Percentiles rank a stretch among this genome's conserved stretches.
phyloP scores from a whole-genome alignment of 345 rosid genomes.

The Populus deltoides region DNA sequence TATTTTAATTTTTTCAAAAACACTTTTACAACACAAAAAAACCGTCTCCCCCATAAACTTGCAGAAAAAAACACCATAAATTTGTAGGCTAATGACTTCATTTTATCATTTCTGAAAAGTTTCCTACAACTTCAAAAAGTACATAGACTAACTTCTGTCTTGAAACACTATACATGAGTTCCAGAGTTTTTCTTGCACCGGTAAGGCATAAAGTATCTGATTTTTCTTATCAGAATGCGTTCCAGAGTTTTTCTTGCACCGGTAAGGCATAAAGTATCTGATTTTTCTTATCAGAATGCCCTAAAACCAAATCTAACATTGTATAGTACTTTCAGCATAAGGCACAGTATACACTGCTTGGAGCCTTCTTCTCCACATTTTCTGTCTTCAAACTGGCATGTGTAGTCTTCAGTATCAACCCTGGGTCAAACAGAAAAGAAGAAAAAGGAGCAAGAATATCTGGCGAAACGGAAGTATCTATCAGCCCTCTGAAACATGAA shows the following conservation, averaged over 20 bases:
- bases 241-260: neutral
- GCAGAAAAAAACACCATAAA: too few relatives aligned
- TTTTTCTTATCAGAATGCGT: too few relatives aligned
- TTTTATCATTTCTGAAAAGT: neutral
- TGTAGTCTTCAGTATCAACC: neutral
- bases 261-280: neutral
- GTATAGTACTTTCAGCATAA: neutral
- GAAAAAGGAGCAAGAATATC: neutral
- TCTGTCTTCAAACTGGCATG: neutral
- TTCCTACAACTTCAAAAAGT: neutral
- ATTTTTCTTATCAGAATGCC: neutral
- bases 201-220: neutral
- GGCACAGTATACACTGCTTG: neutral
- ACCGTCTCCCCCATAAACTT: too few relatives aligned
- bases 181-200: neutral
- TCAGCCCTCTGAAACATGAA: neutral
- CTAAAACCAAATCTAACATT: neutral
- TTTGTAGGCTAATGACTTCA: neutral
- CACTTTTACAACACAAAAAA: too few relatives aligned
- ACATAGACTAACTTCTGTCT: neutral
- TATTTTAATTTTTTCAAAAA: too few relatives aligned
- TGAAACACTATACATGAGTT: neutral
- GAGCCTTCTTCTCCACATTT: neutral
- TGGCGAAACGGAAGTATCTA: neutral
- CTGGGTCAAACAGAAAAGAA: neutral